phyloP scores from a whole-genome alignment of 257 asterid species.

The Capsicum rhomboideum region DNA sequence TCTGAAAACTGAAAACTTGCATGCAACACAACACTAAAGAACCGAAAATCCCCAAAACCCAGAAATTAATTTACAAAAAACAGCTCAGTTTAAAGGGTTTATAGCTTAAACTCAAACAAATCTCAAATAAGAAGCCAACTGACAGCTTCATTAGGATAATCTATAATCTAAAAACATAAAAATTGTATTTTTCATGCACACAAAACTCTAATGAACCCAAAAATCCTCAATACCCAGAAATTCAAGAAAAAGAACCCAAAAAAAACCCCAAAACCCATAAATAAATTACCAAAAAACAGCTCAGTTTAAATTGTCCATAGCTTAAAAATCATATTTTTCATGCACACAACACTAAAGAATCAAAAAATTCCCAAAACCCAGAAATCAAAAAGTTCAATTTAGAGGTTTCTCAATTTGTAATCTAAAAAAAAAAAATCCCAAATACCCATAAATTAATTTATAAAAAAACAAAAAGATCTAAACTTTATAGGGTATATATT shows the following conservation, averaged over 20 bases:
- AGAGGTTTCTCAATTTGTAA: no score
- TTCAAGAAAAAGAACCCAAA: no score
- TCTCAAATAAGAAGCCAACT: not conserved
- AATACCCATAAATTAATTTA: not conserved
- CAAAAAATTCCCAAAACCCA: not conserved
- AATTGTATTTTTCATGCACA: not conserved
- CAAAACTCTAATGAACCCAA: no score
- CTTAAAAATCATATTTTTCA: not conserved
- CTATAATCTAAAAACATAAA: not conserved
- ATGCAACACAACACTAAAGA: not conserved
- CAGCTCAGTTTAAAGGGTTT: no score
- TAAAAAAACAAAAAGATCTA: no score
- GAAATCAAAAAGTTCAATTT: no score
- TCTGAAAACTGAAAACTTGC: not conserved
- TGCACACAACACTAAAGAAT: not conserved
- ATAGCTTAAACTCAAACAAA: no score
- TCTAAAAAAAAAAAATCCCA: not conserved
- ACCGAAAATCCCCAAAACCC: not conserved
- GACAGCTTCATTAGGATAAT: not conserved
- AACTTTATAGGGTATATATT: no score
- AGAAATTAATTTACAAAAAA: not conserved
- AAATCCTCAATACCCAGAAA: no score
- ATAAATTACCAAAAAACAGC: not conserved
- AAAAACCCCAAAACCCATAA: not conserved
- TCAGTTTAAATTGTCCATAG: not conserved